phyloP scores from a whole-genome alignment of 495 filamentous ascomycete genomes.

The Hyaloscypha bicolor region DNA sequence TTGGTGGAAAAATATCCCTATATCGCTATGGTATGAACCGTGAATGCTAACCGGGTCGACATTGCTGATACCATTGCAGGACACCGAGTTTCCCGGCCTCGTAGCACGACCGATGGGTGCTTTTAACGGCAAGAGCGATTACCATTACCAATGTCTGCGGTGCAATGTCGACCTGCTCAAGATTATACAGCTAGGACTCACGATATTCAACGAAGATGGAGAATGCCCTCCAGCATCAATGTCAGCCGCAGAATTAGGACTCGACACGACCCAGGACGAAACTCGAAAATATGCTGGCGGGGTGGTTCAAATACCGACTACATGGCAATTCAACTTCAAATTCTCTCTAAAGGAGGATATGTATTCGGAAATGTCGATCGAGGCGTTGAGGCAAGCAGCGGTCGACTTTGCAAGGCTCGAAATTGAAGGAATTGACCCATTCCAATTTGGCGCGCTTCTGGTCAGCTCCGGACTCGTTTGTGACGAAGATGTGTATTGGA shows the following conservation, averaged over 20 bases:
- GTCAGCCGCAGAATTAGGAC: slow-evolving; percentile 51
- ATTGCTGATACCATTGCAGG: slow-evolving; percentile 52
- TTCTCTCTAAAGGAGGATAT: slow-evolving; percentile 94
- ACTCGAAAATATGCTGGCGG: slow-evolving; percentile 49
- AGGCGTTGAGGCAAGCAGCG: slow-evolving; percentile 81
- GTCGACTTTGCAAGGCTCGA: slow-evolving; percentile 85
- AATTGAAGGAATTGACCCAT: slow-evolving; percentile 86
- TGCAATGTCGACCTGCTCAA: slow-evolving; percentile 97
- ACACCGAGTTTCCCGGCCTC: slow-evolving; percentile 96
- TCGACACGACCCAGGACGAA: slow-evolving; percentile 44
- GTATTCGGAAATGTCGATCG: slow-evolving; percentile 92
- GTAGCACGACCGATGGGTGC: slow-evolving; percentile 93
- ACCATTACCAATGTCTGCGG: slow-evolving; percentile 96
- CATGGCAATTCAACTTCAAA: slow-evolving; percentile 99
- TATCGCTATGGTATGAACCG: slow-evolving; percentile 83
- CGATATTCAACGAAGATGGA: slow-evolving; percentile 84
- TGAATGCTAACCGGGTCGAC: not conserved
- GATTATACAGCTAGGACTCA: slow-evolving; percentile 95
- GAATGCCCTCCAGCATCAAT: slow-evolving; percentile 72
- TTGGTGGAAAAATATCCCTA: slow-evolving; percentile 90
- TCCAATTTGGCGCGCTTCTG: slow-evolving; percentile 83
- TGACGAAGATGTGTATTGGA: slow-evolving; percentile 86
- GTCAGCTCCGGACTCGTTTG: slow-evolving; percentile 92
- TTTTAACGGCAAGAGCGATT: slow-evolving; percentile 92
- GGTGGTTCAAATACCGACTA: slow-evolving; percentile 73